Conservation (phyloP, 1,139 yeast genomes). For the Suhomyces atakaporum region DNA sequence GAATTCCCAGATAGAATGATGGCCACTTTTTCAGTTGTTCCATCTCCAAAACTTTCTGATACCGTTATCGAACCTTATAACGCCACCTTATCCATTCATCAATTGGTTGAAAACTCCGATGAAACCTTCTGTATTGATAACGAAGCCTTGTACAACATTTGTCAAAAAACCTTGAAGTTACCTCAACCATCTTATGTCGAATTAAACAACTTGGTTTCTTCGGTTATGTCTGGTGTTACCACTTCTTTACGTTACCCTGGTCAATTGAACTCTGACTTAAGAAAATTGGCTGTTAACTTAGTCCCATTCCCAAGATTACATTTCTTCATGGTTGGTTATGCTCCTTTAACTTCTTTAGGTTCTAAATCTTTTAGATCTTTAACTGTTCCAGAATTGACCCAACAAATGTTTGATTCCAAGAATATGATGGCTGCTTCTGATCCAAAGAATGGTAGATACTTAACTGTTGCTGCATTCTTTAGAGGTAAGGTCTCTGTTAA, state of each 20-base stretch:
- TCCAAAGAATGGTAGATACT: conserved; percentile 86
- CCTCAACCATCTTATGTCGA: conserved; percentile 77
- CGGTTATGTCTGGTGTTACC: conserved; percentile 93
- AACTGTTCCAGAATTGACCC: conserved; percentile 88
- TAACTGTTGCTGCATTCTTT: conserved; percentile 93
- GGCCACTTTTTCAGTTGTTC: conserved; percentile 92
- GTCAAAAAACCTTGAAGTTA: conserved; percentile 80
- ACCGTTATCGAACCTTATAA: conserved; percentile 94
- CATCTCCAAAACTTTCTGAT: conserved; percentile 88
- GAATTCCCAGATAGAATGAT: conserved; percentile 80
- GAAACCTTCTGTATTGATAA: conserved; percentile 95
- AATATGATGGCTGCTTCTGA: conserved; percentile 97
- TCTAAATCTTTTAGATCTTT: conserved; percentile 81
- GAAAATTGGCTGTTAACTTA: conserved; percentile 88
- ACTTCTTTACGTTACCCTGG: conserved; percentile 92
- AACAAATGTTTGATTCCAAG: conserved; percentile 87
- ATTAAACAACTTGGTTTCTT: conserved; percentile 77
- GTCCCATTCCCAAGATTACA: conserved; percentile 95
- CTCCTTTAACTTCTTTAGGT: conserved; percentile 81
- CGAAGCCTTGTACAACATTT: conserved; percentile 87
- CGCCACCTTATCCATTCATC: conserved; percentile 90
- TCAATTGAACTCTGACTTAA: conserved; percentile 85
- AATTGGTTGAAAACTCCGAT: conserved; percentile 84
- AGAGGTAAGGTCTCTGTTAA: conserved; percentile 90
- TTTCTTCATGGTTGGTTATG: conserved; percentile 93